These are phyloP conservation scores for Jatropha multifida DNA, from an alignment of 441 rosid species.

Conservation along the genomic window DNA sequence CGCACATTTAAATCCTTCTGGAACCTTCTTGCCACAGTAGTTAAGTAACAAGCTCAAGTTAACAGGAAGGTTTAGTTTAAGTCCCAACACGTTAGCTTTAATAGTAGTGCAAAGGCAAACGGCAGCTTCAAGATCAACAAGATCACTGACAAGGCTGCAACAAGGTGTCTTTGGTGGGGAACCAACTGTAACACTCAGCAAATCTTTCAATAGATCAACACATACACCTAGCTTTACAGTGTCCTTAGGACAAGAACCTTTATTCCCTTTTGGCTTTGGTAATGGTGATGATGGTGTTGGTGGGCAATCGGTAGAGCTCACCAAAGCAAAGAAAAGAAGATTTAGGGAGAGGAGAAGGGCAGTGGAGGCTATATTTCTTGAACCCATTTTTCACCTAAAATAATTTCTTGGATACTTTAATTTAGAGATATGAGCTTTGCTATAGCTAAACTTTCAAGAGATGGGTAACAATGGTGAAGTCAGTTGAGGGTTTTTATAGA, in stretches of 20 bases:
- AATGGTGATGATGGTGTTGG: neutral
- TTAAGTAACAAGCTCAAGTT: neutral
- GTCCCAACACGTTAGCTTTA: neutral
- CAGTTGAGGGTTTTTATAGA: too few relatives aligned
- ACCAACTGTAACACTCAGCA: neutral
- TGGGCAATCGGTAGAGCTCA: conserved; percentile 26
- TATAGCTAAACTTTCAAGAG: neutral
- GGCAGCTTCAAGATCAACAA: neutral
- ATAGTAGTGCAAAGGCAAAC: neutral
- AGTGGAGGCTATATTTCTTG: too few relatives aligned
- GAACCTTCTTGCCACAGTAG: neutral
- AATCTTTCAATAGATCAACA: neutral
- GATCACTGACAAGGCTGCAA: neutral
- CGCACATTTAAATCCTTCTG: neutral
- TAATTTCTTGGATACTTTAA: neutral
- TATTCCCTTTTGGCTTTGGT: neutral
- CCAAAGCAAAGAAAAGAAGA: conserved; percentile 42
- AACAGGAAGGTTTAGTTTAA: neutral
- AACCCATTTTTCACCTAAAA: neutral
- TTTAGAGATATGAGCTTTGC: neutral
- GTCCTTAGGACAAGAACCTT: neutral
- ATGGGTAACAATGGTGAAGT: neutral
- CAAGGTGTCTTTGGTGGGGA: neutral
- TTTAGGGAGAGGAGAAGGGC: conserved; percentile 9
- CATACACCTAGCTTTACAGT: neutral